Evolutionary conservation across 768 basidiomycete species (phyloP).

Genomic region (Neoboletus subvelutipes): DNA sequence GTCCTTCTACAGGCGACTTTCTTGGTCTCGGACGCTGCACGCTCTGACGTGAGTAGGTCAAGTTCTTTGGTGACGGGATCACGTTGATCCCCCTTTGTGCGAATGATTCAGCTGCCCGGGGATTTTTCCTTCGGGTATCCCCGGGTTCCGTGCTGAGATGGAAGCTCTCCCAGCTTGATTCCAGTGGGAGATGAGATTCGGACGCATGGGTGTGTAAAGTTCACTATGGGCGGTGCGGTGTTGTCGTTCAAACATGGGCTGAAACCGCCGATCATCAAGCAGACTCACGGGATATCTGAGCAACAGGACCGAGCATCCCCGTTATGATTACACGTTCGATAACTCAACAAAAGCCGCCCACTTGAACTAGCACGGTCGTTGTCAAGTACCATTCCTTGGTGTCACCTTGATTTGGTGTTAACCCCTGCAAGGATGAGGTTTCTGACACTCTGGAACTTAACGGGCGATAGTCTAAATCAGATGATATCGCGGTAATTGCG

Average conservation of each 20-base stretch:
- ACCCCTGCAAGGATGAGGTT: not conserved
- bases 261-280: not conserved
- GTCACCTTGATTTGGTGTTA: conserved; percentile 13
- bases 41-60: not conserved
- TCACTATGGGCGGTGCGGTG: not conserved
- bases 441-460: conserved; percentile 1
- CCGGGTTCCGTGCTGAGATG: conserved; percentile 13
- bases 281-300: not conserved
- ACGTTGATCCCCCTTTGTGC: not conserved
- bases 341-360: not conserved
- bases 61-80: not conserved
- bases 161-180: conserved; percentile 4
- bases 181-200: not conserved
- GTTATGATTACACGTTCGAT: not conserved
- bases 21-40: conserved; percentile 4
- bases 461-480: not conserved
- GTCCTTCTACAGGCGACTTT: not conserved
- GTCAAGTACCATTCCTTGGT: not conserved
- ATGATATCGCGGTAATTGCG: conserved; percentile 1
- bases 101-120: not conserved
- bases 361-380: not conserved
- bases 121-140: conserved; percentile 12
- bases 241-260: not conserved
- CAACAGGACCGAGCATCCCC: conserved; percentile 8
- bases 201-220: not conserved